Evolutionary conservation across 1,284 basidiomycete genomes (phyloP).

Genomic region (Cutaneotrichosporon sp.): DNA sequence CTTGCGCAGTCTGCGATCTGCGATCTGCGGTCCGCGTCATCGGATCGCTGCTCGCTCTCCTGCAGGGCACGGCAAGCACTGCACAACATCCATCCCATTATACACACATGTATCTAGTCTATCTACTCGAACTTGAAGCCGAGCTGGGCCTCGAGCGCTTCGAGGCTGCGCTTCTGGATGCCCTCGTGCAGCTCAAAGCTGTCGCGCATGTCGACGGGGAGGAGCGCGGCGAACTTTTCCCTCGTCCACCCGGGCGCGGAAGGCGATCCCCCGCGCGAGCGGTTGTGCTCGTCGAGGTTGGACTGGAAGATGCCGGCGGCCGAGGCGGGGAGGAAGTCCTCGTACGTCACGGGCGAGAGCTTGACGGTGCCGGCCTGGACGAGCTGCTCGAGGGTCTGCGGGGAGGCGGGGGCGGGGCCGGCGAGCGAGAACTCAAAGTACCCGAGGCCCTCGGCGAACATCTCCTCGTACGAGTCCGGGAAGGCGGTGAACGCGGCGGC

Average conservation of each 20-base stretch:
- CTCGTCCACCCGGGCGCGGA: conserved; percentile 11
- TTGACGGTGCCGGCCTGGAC: conserved; percentile 39
- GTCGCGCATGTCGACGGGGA: conserved; percentile 30
- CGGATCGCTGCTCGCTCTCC: not conserved
- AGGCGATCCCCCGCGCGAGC: conserved; percentile 20
- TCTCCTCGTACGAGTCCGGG: conserved; percentile 39
- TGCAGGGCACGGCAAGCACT: not conserved
- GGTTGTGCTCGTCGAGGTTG: conserved; percentile 42
- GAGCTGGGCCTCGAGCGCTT: conserved; percentile 12
- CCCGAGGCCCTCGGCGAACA: conserved; percentile 38
- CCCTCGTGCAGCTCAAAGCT: conserved; percentile 34
- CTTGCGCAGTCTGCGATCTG: too few relatives aligned
- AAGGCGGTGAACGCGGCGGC: conserved; percentile 34
- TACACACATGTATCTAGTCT: conserved; percentile 2
- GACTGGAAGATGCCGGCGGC: conserved; percentile 56
- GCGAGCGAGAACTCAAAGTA: conserved; percentile 40
- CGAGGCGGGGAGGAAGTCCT: conserved; percentile 55
- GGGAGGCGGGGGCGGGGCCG: not conserved
- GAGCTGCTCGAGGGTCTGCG: conserved; percentile 26
- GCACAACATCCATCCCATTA: conserved; percentile 10
- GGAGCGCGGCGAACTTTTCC: conserved; percentile 28
- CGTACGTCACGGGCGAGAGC: conserved; percentile 52
- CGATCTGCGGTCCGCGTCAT: not conserved
- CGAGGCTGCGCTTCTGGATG: conserved; percentile 24
- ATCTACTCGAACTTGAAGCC: conserved; percentile 13